Conservation (phyloP, 2,329 filamentous ascomycete species). For the Pyricularia pennisetigena region DNA sequence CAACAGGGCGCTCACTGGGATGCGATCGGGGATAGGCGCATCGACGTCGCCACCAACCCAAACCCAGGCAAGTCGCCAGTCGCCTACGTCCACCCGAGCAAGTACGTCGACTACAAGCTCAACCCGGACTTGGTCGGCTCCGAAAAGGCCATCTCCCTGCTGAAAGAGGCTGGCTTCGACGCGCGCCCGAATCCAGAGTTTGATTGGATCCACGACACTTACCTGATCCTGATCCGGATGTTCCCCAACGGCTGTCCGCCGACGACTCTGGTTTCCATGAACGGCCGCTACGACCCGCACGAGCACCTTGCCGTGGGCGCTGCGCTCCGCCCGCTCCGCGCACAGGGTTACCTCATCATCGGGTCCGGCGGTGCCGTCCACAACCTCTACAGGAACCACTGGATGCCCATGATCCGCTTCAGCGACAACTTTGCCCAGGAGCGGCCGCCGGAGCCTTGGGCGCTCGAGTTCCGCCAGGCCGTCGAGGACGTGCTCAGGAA, state of each 20-base stretch:
- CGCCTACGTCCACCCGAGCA: constrained; percentile 55
- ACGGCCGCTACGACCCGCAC: constrained; percentile 28
- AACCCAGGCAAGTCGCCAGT: constrained; percentile 52
- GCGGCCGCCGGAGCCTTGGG: constrained; percentile 46
- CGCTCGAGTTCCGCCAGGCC: constrained; percentile 56
- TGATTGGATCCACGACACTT: constrained; percentile 66
- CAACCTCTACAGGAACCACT: constrained; percentile 59
- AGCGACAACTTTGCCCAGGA: constrained; percentile 53
- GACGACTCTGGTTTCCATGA: constrained; percentile 41
- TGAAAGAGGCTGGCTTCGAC: constrained; percentile 42
- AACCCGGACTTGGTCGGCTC: constrained; percentile 46
- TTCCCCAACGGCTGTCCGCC: constrained; percentile 56
- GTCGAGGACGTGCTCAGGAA: constrained; percentile 41
- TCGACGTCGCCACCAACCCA: constrained; percentile 53
- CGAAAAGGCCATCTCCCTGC: constrained; percentile 36
- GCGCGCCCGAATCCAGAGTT: constrained; percentile 43
- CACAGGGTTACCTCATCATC: constrained; percentile 42
- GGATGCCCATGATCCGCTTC: constrained; percentile 54
- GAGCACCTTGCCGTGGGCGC: constrained; percentile 43
- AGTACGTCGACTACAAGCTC: constrained; percentile 53
- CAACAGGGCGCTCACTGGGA: constrained; percentile 57
- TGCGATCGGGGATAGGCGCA: constrained; percentile 33
- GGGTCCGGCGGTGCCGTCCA: constrained; percentile 55
- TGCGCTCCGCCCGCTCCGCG: constrained; percentile 43
- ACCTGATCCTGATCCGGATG: constrained; percentile 59